Evolutionary conservation across 768 basidiomycete species (phyloP), one percentile per base, ranked within the genome.

Genomic region (Pulveroboletus sp.): DNA sequence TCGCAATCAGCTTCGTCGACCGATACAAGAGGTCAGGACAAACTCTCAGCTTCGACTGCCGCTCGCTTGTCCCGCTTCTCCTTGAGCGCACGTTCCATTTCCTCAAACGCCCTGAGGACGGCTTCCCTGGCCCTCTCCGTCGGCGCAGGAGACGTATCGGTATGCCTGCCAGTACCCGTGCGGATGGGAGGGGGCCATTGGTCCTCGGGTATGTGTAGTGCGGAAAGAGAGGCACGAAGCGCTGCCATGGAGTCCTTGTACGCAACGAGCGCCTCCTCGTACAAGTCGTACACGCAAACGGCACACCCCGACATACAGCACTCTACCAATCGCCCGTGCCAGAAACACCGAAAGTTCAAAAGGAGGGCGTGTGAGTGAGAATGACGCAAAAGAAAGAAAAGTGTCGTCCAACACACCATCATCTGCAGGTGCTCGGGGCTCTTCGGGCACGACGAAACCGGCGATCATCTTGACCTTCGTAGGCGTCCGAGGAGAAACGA

Each of bases 231-330:
- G 6, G 66, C 41, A n/a, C 78, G 76, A 9, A 93, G 66, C 0
- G 70, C 52, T 3, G 60, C 59, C 0, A 92, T 55, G 5, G 82
- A 74, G 11, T 77, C 73, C 24, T 77, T 75, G 70, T 92, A 92
- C 11, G 71, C 73, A 21, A 72, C 71, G 2, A 89, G 65, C 1
- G 84, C 78, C 42, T 92, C 89, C 53, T 88, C 82, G 68, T 93
- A 91, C 24, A 93, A 66, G 58, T 92, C 90, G 68, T 94, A 89
- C 8, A 94, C 86, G 65, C 93, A 94, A n/a, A 93, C 69, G 0
- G 91, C 88, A 61, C 93, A 95, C 28, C 89, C 89, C 3, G 90
- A 92, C 92, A 94, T 94, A 72, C 92, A 95, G 67, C 92, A 93
- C 68, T 93, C 92, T 93, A 15, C 2, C 21, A n/a, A 3, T 5